These are phyloP conservation scores for Scutellaria barbata DNA, from an alignment of 257 asterid species.

Conservation along the genomic window DNA sequence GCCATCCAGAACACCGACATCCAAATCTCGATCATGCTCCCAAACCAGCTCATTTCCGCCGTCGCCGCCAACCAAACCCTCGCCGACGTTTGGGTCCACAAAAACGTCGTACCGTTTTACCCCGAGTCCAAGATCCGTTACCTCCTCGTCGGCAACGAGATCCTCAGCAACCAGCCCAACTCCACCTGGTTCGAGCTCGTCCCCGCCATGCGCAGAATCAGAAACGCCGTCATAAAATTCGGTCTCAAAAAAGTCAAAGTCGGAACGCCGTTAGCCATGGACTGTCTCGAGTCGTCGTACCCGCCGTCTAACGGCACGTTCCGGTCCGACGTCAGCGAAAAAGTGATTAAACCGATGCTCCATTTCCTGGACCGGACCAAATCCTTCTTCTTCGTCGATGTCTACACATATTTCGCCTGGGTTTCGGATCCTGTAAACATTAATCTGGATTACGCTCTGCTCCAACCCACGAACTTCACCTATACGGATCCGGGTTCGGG, in stretches of 20 bases:
- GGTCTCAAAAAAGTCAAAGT: constrained; percentile 65
- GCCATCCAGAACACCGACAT: constrained; percentile 64
- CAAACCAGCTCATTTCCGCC: constrained; percentile 67
- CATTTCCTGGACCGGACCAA: constrained; percentile 64
- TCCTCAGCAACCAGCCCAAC: constrained; percentile 68
- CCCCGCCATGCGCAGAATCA: constrained; percentile 80
- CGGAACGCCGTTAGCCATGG: constrained; percentile 90
- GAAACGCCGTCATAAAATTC: constrained; percentile 57
- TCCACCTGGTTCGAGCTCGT: constrained; percentile 88
- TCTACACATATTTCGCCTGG: constrained; percentile 88
- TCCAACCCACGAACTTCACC: constrained; percentile 55
- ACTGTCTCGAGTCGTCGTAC: constrained; percentile 67
- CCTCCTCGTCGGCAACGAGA: constrained; percentile 90
- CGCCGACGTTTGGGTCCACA: constrained; percentile 76
- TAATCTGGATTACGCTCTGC: constrained; percentile 72
- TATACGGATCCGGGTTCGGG: constrained; percentile 71
- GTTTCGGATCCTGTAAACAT: constrained; percentile 54
- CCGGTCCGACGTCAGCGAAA: constrained; percentile 58
- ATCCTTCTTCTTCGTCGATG: constrained; percentile 84
- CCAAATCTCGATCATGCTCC: constrained; percentile 86
- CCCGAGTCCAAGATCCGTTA: constrained; percentile 76
- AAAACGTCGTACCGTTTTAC: constrained; percentile 71
- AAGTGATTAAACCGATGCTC: constrained; percentile 66
- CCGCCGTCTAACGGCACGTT: constrained; percentile 89
- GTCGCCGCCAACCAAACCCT: constrained; percentile 66